Evolutionary conservation across 768 basidiomycete genomes (phyloP).

Genomic region (Tylopilus rubrobrunneus): DNA sequence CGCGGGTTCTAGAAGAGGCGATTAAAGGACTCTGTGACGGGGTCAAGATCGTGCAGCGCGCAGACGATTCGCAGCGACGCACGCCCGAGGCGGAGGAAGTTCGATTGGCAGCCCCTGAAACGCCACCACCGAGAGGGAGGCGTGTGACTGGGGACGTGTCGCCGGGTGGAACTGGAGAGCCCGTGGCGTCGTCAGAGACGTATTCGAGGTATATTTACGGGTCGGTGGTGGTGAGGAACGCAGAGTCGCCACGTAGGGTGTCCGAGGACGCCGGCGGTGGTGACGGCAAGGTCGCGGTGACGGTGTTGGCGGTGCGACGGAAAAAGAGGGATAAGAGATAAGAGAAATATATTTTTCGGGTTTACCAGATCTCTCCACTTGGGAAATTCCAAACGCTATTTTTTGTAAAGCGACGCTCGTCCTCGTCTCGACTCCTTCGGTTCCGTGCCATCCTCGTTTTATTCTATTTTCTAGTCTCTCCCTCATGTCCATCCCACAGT

Average conservation of each 20-base stretch:
- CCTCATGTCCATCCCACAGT: constrained; percentile 50
- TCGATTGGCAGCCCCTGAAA: constrained; percentile 35
- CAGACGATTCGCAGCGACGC: constrained; percentile 28
- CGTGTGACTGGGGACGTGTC: constrained; percentile 42
- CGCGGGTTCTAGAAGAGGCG: constrained; percentile 64
- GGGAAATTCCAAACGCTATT: not conserved
- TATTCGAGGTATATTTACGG: constrained; percentile 63
- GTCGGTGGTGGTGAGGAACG: constrained; percentile 48
- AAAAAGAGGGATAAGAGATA: constrained; percentile 35
- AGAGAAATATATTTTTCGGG: no score
- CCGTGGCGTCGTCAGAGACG: constrained; percentile 56
- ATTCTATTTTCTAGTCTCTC: not conserved
- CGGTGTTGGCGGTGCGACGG: constrained; percentile 58
- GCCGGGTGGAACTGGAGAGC: constrained; percentile 67
- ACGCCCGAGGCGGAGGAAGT: constrained; percentile 40
- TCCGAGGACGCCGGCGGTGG: constrained; percentile 1
- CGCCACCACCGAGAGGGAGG: constrained; percentile 43
- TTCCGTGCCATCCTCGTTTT: constrained; percentile 5
- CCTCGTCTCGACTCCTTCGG: constrained; percentile 5
- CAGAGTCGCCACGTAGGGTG: constrained; percentile 28
- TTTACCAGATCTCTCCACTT: not conserved
- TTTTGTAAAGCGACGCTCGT: not conserved
- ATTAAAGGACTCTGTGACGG: constrained; percentile 73
- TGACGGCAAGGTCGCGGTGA: constrained; percentile 34
- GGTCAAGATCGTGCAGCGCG: constrained; percentile 32